Evolutionary conservation across 148 eudicot species (phyloP).

Genomic region (Vaccinium vitisidaea): DNA sequence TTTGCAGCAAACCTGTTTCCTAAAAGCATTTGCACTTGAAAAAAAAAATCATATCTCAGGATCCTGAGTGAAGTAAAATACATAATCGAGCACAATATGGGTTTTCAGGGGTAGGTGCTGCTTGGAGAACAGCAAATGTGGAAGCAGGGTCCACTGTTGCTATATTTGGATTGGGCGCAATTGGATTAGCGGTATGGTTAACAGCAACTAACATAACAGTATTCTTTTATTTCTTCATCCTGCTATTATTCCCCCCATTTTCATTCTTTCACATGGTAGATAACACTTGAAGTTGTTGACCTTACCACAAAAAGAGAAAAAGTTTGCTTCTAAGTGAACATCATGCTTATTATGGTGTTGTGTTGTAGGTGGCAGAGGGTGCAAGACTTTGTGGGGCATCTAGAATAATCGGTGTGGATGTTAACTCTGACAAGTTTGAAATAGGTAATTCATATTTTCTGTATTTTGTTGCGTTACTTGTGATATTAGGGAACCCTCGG

Average conservation of each 20-base stretch:
- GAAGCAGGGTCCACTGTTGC: constrained; percentile 85
- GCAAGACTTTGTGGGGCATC: constrained; percentile 83
- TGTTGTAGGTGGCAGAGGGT: constrained; percentile 83
- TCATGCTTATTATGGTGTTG: not conserved
- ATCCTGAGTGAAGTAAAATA: not conserved
- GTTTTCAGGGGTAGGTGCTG: constrained; percentile 79
- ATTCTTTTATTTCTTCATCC: not conserved
- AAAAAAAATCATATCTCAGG: not conserved
- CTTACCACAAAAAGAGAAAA: not conserved
- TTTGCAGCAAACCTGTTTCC: not conserved
- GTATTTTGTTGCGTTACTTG: not conserved
- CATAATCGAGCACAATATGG: not conserved
- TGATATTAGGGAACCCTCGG: not conserved
- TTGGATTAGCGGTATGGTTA: constrained; percentile 78
- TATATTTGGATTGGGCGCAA: constrained; percentile 83
- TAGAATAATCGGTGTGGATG: constrained; percentile 83
- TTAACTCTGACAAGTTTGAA: constrained; percentile 71
- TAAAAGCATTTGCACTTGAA: not conserved
- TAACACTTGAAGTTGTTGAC: not conserved
- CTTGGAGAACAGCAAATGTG: constrained; percentile 76
- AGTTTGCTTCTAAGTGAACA: not conserved
- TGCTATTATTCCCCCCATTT: not conserved
- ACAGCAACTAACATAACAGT: not conserved
- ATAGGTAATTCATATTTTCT: constrained; percentile 34
- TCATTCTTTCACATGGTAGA: not conserved